phyloP scores from a whole-genome alignment of 2,329 filamentous ascomycete genomes.

The Cordyceps cicadae region DNA sequence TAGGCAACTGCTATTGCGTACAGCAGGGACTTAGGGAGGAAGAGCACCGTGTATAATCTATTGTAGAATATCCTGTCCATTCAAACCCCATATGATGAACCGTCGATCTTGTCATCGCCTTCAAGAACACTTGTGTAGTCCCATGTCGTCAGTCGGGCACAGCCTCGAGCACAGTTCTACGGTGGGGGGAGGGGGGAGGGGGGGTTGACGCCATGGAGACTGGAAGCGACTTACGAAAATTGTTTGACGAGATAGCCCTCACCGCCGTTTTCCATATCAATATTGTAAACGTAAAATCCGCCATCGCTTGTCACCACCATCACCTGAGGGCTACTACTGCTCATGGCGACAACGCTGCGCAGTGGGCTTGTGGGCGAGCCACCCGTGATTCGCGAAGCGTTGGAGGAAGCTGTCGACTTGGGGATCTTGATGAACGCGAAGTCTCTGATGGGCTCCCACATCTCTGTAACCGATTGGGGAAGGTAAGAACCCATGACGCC shows the following conservation, averaged over 20 bases:
- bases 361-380: constrained; percentile 44
- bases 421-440: constrained; percentile 96
- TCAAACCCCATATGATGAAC: constrained; percentile 34
- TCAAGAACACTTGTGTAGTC: constrained; percentile 38
- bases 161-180: too few species aligned
- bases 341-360: constrained; percentile 94
- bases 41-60: neutral
- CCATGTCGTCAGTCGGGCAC: neutral
- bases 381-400: constrained; percentile 18
- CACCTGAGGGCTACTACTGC: constrained; percentile 84
- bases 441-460: constrained; percentile 92
- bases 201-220: neutral
- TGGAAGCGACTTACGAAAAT: constrained; percentile 63
- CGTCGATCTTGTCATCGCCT: constrained; percentile 45
- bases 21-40: neutral
- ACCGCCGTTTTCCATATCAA: constrained; percentile 89
- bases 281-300: constrained; percentile 88
- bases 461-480: constrained; percentile 88
- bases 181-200: neutral
- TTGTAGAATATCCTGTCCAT: neutral
- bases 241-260: constrained; percentile 88
- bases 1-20: too few species aligned
- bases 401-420: constrained; percentile 34
- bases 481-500: constrained; percentile 87
- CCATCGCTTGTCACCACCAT: constrained; percentile 98